Evolutionary conservation across 1,139 yeast genomes (phyloP), one percentile per base, ranked within the genome.

Genomic region (Kodamaea alishanica): DNA sequence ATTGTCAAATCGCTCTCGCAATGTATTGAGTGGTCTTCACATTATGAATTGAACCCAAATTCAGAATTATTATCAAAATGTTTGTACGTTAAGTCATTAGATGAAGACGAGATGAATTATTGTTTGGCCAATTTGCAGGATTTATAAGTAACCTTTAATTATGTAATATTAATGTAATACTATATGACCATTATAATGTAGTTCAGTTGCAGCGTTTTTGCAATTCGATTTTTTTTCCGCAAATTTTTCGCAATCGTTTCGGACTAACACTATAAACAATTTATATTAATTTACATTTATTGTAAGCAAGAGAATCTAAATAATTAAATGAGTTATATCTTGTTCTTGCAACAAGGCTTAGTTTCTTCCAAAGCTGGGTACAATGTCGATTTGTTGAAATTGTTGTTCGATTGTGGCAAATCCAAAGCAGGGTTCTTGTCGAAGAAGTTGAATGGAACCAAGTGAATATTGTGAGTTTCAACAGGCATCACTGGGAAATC

Each of bases 401-500:
- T 53, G 61, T 86, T 84, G 55, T 65, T 75, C 11, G 94, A 78
- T 56, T 81, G 81, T 35, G 95, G 95, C 37, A 87, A 70, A 56
- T 85, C 94, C 59, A 87, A 70, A 30, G 90, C 90, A 24, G 96
- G 96, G 63, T 86, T 86, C 59, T 68, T 79, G 51, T 80, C 80
- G 61, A 85, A 87, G 78, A 87, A 87, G 46, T 87, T 87, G 54
- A 75, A 67, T 38, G 96, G 96, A 38, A 75, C 73, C 46, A 87
- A 72, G 46, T 79, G 75, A 51, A 86, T 80, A 58, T 75, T 82
- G 54, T 71, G 75, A 51, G 79, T 79, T 67, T 87, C 95, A 42
- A 81, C 85, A 32, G 95, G 94, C 96, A 87, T 87, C 45, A 87
- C 94, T 39, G 95, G 95, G 84, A 85, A 87, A 63, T 87, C 95